Evolutionary conservation across 495 filamentous ascomycete species (phyloP), one percentile per base, ranked within the genome.

Genomic region (Mytilinidion resinicola): DNA sequence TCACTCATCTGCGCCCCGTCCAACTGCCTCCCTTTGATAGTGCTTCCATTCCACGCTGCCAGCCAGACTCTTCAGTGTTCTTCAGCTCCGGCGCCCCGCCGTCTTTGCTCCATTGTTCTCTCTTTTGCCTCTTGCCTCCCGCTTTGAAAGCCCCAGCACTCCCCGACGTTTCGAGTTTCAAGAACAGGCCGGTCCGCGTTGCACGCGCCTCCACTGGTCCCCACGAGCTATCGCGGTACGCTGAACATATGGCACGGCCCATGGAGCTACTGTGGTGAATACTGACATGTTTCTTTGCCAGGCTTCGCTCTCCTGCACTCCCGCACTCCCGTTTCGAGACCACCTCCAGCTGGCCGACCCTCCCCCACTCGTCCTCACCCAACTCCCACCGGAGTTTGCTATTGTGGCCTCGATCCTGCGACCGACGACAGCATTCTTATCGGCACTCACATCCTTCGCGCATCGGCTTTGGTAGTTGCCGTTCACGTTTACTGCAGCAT

Each of bases 281-380:
- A 41, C 59, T 65, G 55, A 65, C 57, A 44, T 61, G 49, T 47
- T 44, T 44, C 50, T 15, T 51, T 52, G 21, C 35, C 51, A 59
- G 55, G 55, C 58, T 10, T 51, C 51, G 43, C 39, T 55, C 36
- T 59, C 55, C 51, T 36, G 53, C 48, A 52, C 14, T 49, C 46
- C 52, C 62, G 25, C 25, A 30, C 62, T 59, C 62, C 61, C 62
- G 55, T 61, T 65, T 65, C 58, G 62, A 65, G 55, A 65, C 17
- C 19, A 30, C 21, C 15, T 30, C 46, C 21, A 49, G 33, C 33
- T 21, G 46, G 9, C 46, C 15, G 21, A 48, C 9, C 21, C 46
- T 25, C 33, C 46, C 14, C 33, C 46, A 30, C 14, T 14, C 15
- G 14, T 25, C 6, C 15, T 49, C 33, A 25, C 15, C 15, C 9